Evolutionary conservation across 441 rosid species (phyloP), one percentile per base, ranked within the genome.

Genomic region (Pelargonium myrrhifolium): DNA sequence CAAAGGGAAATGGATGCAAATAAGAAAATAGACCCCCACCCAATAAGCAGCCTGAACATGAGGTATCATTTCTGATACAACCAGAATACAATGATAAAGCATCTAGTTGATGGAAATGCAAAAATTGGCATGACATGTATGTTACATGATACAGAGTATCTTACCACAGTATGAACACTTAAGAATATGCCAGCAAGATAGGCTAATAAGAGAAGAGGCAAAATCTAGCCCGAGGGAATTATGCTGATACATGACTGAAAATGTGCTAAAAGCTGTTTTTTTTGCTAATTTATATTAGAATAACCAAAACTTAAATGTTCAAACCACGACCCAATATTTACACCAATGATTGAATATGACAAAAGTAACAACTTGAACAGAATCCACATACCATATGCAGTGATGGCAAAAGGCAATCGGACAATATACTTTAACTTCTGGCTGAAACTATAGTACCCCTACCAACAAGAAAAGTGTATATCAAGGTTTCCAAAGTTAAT

Each of bases 391-490:
- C 97, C 98, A 77, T 93, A 90, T 18, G 97, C 87, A 73, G 89
- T 80, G 65, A 90, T 81, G 65, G 97, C 96, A 79, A 93, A 93
- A 42, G 97, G 95, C 55, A 90, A 82, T 47, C 93, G 95, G 71
- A 90, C 97, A 75, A 93, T 76, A 77, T 93, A 90, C 94, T 93
- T 90, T 82, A 93, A 77, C 82, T 93, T 93, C 86, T 91, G 95
- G 80, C 98, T 93, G 86, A 90, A 93, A 84, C 95, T 90, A 78
- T 90, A 93, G 75, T 93, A 93, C 60, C 97, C 97, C 93, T 93
- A 73, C 76, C 66, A 67, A 69, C 59, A 68, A 45, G 70, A 81
- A 72, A 74, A 63, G 15, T 49, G 26, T 65, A 77, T 58, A 66
- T 63, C 31, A 75, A 31, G 17, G 47, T 65, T 62, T 72, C 70